A percentile compares a stretch with the other conserved stretches of the same genome.
phyloP scores from a whole-genome alignment of 2,329 filamentous ascomycete species.

The Arachnomyces sp. region DNA sequence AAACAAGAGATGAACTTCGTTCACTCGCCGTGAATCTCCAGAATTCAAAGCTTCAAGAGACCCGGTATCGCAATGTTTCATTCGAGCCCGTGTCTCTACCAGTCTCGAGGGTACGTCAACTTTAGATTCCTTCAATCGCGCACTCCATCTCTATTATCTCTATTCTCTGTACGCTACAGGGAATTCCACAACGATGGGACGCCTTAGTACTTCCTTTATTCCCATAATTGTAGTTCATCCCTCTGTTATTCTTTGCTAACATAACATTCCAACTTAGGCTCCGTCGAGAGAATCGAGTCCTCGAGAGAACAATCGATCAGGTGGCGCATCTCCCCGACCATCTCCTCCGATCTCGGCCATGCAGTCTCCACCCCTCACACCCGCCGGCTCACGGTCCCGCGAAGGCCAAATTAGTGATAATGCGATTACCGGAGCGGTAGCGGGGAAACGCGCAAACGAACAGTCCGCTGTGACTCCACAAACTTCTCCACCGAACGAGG shows the following conservation, averaged over 20 bases:
- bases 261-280: conserved; percentile 20
- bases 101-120: conserved; percentile 34
- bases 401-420: conserved; percentile 38
- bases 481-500: conserved; percentile 44
- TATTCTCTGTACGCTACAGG: background rate
- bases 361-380: conserved; percentile 84
- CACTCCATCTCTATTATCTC: background rate
- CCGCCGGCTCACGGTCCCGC: conserved; percentile 63
- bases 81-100: conserved; percentile 90
- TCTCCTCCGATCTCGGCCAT: conserved; percentile 63
- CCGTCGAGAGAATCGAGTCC: conserved; percentile 53
- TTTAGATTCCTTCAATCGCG: no score
- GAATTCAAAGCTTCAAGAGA: conserved; percentile 68
- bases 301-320: conserved; percentile 52
- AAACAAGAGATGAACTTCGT: conserved; percentile 57
- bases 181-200: no score
- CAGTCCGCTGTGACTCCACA: conserved; percentile 45
- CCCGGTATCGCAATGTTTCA: conserved; percentile 74
- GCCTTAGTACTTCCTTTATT: background rate
- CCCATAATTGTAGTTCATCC: conserved; percentile 3
- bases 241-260: conserved; percentile 1
- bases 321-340: conserved; percentile 57
- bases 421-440: conserved; percentile 23
- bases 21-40: conserved; percentile 67
- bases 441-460: conserved; percentile 25